Evolutionary conservation across 2,329 filamentous ascomycete species (phyloP).

Genomic region (Ceratocystis smalleyi): DNA sequence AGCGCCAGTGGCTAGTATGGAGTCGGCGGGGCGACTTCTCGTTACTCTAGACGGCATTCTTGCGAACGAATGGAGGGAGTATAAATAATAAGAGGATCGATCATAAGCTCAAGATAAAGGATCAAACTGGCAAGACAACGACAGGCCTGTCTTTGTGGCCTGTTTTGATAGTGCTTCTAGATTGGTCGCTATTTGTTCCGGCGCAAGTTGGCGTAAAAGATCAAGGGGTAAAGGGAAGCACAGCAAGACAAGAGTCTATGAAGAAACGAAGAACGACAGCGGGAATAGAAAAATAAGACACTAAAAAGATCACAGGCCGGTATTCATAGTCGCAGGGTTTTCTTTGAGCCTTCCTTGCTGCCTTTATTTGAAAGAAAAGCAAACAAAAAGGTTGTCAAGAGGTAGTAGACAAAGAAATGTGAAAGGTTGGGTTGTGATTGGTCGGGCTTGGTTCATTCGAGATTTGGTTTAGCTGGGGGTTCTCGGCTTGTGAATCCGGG

Average conservation of each 20-base stretch:
- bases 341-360: neutral
- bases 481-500: neutral
- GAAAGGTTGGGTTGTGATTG: neutral
- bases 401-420: neutral
- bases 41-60: constrained; percentile 11
- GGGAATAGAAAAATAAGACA: neutral
- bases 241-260: neutral
- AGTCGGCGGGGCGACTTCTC: neutral
- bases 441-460: neutral
- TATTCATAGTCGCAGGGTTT: neutral
- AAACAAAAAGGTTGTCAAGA: neutral
- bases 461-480: neutral
- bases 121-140: neutral
- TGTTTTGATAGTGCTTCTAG: neutral
- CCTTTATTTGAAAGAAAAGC: neutral
- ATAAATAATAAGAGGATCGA: neutral
- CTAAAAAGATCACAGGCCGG: neutral
- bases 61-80: neutral
- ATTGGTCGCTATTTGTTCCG: neutral
- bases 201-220: neutral
- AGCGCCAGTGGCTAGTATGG: constrained; percentile 15
- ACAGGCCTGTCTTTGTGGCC: neutral
- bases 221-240: neutral
- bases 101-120: neutral
- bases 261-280: neutral